A percentile compares a stretch with the other conserved stretches of the same genome.
phyloP scores from a whole-genome alignment of 257 asterid genomes.

The Rubia yunnanensis region DNA sequence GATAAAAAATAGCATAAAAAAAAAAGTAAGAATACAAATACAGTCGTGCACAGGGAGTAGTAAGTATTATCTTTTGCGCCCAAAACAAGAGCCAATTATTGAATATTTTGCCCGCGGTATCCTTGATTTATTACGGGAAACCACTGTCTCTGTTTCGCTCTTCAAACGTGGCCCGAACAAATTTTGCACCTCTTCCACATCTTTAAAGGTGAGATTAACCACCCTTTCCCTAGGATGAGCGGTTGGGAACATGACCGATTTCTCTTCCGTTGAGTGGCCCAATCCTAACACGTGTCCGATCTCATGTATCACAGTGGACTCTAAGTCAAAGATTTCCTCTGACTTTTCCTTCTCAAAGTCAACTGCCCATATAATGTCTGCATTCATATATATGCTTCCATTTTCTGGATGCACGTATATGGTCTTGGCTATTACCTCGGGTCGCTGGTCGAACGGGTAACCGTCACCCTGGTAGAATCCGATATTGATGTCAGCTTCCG shows the following conservation, averaged over 20 bases:
- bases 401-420: conserved; percentile 53
- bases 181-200: no score
- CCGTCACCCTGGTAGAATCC: conserved; percentile 93
- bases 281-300: conserved; percentile 80
- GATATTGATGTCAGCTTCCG: conserved; percentile 49
- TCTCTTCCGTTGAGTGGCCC: conserved; percentile 68
- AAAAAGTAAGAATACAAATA: no score
- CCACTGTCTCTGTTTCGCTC: no score
- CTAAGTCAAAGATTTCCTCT: conserved; percentile 61
- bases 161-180: no score
- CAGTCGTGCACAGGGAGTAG: no score
- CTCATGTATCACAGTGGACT: conserved; percentile 85
- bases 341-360: conserved; percentile 44
- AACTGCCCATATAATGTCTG: conserved; percentile 73
- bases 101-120: no score
- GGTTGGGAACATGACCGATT: conserved; percentile 67
- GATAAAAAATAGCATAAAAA: no score
- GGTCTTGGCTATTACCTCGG: conserved; percentile 75
- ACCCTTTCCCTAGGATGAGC: no score
- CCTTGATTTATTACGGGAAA: no score
- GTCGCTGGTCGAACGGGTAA: conserved; percentile 59
- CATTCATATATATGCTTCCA: conserved; percentile 69
- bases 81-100: no score
- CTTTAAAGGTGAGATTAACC: no score
- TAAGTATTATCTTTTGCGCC: no score